Percentiles rank a stretch among this genome's conserved stretches.
Conservation (phyloP, 1,284 basidiomycete genomes). For the Leccinum olivaceoglutinosum region DNA sequence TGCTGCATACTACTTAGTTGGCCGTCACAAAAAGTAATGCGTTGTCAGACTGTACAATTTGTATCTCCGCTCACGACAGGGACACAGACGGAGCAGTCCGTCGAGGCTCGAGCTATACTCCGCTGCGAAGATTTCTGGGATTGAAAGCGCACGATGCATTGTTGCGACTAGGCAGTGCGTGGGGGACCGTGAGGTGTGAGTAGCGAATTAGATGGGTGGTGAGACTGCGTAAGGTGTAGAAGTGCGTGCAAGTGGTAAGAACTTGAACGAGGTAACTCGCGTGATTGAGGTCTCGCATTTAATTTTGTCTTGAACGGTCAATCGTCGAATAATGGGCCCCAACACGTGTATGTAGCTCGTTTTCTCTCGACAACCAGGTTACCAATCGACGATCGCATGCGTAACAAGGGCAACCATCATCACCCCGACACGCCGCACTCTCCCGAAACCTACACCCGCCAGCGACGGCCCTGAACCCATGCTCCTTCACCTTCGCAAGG, state of each 20-base stretch:
- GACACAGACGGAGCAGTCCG: no score
- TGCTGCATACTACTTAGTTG: no score
- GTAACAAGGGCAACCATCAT: neutral
- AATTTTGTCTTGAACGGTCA: no score
- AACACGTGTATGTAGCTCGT: no score
- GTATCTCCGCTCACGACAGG: no score
- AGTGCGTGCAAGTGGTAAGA: neutral
- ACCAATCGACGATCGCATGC: no score
- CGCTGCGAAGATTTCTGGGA: neutral
- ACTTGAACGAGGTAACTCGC: no score
- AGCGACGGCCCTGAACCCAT: conserved; percentile 76
- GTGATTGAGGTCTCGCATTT: conserved; percentile 34
- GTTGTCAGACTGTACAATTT: no score
- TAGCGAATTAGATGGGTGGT: neutral
- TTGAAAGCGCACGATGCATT: neutral
- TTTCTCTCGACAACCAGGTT: no score
- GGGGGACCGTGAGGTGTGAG: neutral
- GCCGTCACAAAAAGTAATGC: no score
- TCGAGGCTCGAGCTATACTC: no score
- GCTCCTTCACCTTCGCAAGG: conserved; percentile 77
- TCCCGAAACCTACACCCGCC: neutral
- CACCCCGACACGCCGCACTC: neutral
- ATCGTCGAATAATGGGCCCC: no score
- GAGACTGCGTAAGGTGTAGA: neutral
- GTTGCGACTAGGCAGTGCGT: neutral